Base-by-base conservation (phyloP, 1,284 basidiomycete genomes). In the Wolfiporia cocos region DNA sequence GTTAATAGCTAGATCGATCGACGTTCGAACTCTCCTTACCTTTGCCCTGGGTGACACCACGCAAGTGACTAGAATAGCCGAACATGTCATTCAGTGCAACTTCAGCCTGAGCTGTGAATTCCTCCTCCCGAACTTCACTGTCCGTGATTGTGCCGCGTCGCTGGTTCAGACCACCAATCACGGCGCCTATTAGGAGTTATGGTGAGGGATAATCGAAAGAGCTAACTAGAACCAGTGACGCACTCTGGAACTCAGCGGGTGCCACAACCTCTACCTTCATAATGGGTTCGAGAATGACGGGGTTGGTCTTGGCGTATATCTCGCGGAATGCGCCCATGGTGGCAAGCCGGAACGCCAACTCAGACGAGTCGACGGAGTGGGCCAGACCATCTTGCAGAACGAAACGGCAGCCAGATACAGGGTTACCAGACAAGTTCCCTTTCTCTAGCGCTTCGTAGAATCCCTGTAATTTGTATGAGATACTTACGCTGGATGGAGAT, bases 71-170 rank as follows among this genome's bases (percentile, higher is more conserved):
- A 21, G 91, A 93, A 62, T 95, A 99, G 23, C 95, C 95, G 63
- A 99, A 99, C 96, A 99, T 99, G 59, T 99, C 95, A 65, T 95
- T 98, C 63, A 99, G 66, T 7, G 90, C 85, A 12, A 99, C 94
- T 61, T 98, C 95, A 21, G 92, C 92, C 18, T 78, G 76, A 43
- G 88, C 78, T 2, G 91, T 93, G 59, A 99, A 98, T 68, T 99
- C 95, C 58, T 99, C 96, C 55, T 97, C 94, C 33, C 94, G 81
- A 26, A 97, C 86, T 67, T 99, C 96, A 49, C 91, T 96, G 58
- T 98, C 95, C 38, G 95, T 73, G 56, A 99, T 97, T 5, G 91
- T 94, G 2, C 96, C 96, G 47, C 92, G 83, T 29, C 96, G 79
- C 48, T 90, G 84, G 64, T 97, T 99, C 56, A 99, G 70, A 12